These are phyloP conservation scores for Monarda citriodora DNA, from an alignment of 305 asterid species.

Conservation along the genomic window DNA sequence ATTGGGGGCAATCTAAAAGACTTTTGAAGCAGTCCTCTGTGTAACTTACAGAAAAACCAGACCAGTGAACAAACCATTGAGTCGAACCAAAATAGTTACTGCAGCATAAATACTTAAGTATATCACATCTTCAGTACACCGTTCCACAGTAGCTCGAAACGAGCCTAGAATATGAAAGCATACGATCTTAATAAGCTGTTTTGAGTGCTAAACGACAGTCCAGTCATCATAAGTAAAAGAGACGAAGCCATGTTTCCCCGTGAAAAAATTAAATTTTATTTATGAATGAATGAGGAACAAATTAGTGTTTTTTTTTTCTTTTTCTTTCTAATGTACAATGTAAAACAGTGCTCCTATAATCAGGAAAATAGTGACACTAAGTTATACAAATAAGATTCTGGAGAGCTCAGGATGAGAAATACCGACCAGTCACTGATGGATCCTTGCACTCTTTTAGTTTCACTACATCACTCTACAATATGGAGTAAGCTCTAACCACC, in stretches of 20 bases:
- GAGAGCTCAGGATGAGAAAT: conserved; percentile 29
- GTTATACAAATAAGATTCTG: conserved; percentile 27
- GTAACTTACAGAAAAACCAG: neutral
- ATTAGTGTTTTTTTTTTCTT: conserved; percentile 37
- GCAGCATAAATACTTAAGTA: too few species aligned
- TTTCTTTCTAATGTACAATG: conserved; percentile 44
- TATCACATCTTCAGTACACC: too few species aligned
- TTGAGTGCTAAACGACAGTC: neutral
- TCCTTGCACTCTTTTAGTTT: conserved; percentile 13
- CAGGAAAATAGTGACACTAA: conserved; percentile 34
- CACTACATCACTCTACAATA: conserved; percentile 40
- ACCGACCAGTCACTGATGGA: conserved; percentile 29
- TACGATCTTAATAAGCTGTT: neutral
- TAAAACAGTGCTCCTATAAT: conserved; percentile 32
- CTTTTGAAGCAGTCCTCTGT: neutral
- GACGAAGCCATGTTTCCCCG: neutral
- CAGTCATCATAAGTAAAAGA: neutral
- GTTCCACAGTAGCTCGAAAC: neutral
- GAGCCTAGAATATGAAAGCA: neutral
- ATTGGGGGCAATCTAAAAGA: too few species aligned
- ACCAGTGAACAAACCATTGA: neutral
- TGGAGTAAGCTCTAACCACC: conserved; percentile 95
- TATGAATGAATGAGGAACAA: conserved; percentile 48
- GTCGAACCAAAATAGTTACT: neutral
- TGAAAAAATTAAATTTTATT: conserved; percentile 30